Evolutionary conservation across 73 alveolate species (phyloP), one percentile per base, ranked within the genome.

Genomic region (Vitrella brassicaformis): DNA sequence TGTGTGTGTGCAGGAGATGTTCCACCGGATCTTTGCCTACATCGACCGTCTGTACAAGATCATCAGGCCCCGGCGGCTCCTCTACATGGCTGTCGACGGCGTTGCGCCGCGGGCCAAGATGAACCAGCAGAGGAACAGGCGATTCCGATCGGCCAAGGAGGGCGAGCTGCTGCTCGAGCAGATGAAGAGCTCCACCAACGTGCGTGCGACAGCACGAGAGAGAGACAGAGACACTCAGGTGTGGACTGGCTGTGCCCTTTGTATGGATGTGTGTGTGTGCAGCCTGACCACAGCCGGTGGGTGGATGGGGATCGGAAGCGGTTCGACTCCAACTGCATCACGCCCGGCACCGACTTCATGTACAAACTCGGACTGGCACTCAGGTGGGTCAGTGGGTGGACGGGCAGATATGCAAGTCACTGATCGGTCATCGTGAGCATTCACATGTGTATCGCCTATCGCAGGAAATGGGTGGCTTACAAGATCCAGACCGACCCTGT

Each of bases 51-150:
- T 39, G 4, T 39, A 8, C 56, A 39, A 39, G 56, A 39, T 39
- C 56, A 39, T 39, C 56, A 39, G 14, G 22, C 56, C 56, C 14
- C 26, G 46, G 74, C 71, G 39, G 56, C 70, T 67, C 30, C 75
- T 77, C 19, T 68, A 68, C 68, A 56, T 77, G 9, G 84, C 84
- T 27, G 66, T 77, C 30, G 84, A 77, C 68, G 84, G 84, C 18
- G 99, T 95, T 14, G 99, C 99, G 14, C 99, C 99, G 19, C 81
- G 99, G 81, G 99, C 99, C 14, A 96, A 96, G 88, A 92, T 96
- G 97, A 96, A 96, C 81, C 95, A 96, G 85, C 95, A 96, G 84
- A 82, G 99, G 79, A 84, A 97, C 30, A 77, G 97, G 70, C 84
- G 56, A 39, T 39, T 39, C 14, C 56, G 56, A 14, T 39, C 56